Percentiles rank a stretch among this genome's conserved stretches.
These are phyloP conservation scores for Draba incana DNA, from an alignment of 345 rosid species.

Conservation along the genomic window DNA sequence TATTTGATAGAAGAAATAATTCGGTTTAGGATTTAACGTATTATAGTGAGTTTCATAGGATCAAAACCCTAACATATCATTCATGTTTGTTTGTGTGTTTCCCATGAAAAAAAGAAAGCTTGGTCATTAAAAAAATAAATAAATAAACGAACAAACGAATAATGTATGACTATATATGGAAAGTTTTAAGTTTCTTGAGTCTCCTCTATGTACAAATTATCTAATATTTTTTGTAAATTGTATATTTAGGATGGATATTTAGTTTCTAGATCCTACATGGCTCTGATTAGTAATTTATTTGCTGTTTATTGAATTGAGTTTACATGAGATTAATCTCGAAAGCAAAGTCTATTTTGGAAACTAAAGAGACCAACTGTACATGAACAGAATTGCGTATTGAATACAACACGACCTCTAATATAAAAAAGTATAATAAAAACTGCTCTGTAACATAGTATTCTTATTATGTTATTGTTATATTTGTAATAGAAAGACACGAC, in stretches of 20 bases:
- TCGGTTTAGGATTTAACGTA: too few relatives aligned
- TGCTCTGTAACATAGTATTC: constrained; percentile 29
- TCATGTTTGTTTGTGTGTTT: too few relatives aligned
- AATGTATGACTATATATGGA: background rate
- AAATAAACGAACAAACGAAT: background rate
- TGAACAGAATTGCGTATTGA: constrained; percentile 16
- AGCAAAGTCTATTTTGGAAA: constrained; percentile 32
- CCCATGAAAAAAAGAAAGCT: too few relatives aligned
- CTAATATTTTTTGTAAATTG: background rate
- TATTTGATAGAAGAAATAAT: too few relatives aligned
- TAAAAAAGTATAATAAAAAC: constrained; percentile 1
- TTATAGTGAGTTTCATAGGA: too few relatives aligned
- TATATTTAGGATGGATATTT: background rate
- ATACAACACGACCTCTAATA: constrained; percentile 23
- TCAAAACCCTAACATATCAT: too few relatives aligned
- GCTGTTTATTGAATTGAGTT: background rate
- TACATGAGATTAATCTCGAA: constrained; percentile 11
- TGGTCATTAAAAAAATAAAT: background rate
- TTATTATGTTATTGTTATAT: constrained; percentile 1
- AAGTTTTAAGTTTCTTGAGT: background rate
- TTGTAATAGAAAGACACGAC: constrained; percentile 21
- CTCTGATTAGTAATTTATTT: background rate
- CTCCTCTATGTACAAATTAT: background rate
- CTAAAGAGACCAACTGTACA: constrained; percentile 18
- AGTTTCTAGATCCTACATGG: too few relatives aligned